Base-by-base conservation (phyloP, 768 basidiomycete genomes). In the Boletus edulis region DNA sequence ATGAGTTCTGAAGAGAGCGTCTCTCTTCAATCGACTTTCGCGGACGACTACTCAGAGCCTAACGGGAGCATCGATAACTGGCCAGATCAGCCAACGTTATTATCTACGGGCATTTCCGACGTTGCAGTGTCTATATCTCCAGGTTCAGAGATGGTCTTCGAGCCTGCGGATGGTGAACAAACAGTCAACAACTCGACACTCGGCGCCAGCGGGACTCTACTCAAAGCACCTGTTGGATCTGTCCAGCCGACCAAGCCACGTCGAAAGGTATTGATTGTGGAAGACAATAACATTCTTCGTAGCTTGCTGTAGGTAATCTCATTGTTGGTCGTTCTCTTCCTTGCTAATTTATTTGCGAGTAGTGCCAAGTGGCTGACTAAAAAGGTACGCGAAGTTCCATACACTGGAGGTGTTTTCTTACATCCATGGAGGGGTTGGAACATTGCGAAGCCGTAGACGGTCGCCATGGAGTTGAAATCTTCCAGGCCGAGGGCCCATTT, bases 201-300 rank as follows among this genome's bases (percentile, higher is more conserved):
- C 35, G 83, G 84, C 13, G 66, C 76, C 8, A 81, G 83, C 2
- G 91, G 90, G 1, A 86, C 83, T 4, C 72, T 94, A 54, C 70
- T 94, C 44, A 86, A 81, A 69, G 78, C 85, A 5, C 86, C 90
- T 0, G 68, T 87, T 17, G 79, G 82, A 29, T 73, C 83, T 8
- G 57, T 81, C 15, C 78, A 78, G 18, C 67, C 69, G 12, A 66
- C 69, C n/a, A 75, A 75, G 39, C 72, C 74, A 17, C 74, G 71
- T 5, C 77, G 84, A 58, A 80, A 85, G 50, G 85, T 95, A 6
- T 75, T 97, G 39, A 85, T 96, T 2, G 89, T 96, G 2, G 94
- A 97, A 71, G 95, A 98, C 64, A 97, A 97, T 67, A 80, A 70
- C 53, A 88, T 98, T 52, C 81, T 97, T 55, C 83, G 93, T 49